A percentile compares a stretch with the other conserved stretches of the same genome.
phyloP scores from a whole-genome alignment of 2,329 filamentous ascomycete species.

The Arthrobotrys pseudoclavata region DNA sequence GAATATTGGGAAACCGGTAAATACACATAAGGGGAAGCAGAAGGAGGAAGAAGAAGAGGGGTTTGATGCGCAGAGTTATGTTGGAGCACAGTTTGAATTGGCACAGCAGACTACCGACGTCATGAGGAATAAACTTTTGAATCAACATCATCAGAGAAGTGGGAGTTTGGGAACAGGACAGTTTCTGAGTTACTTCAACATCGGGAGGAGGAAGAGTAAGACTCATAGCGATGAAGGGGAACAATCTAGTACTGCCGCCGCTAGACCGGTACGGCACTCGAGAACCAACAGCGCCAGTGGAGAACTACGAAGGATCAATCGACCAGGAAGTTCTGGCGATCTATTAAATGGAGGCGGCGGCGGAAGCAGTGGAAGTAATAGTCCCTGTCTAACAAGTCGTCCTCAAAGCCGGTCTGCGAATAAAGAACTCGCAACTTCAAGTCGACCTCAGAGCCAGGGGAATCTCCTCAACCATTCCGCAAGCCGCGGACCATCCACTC shows the following conservation, averaged over 20 bases:
- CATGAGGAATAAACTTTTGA: slow-evolving; percentile 39
- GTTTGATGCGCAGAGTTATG: slow-evolving; percentile 44
- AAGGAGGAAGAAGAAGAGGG: background rate
- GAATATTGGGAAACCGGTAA: background rate
- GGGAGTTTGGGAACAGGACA: slow-evolving; percentile 2
- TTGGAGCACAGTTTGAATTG: slow-evolving; percentile 35
- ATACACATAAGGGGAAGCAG: slow-evolving; percentile 19
- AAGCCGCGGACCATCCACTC: slow-evolving; percentile 12
- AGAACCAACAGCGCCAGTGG: slow-evolving; percentile 28
- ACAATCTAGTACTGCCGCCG: background rate
- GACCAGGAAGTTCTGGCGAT: slow-evolving; percentile 15
- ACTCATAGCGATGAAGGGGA: slow-evolving; percentile 2
- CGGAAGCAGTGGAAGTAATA: slow-evolving; percentile 13
- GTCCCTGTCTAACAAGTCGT: slow-evolving; percentile 11
- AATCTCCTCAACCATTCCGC: slow-evolving; percentile 33
- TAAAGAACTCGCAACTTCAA: slow-evolving; percentile 20
- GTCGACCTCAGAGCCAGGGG: slow-evolving; percentile 21
- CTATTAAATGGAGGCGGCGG: slow-evolving; percentile 11
- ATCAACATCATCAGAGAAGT: slow-evolving; percentile 37
- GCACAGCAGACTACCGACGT: slow-evolving; percentile 50
- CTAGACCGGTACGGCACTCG: slow-evolving; percentile 10
- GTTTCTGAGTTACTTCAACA: slow-evolving; percentile 15
- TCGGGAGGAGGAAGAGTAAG: slow-evolving; percentile 14
- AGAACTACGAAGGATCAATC: slow-evolving; percentile 5
- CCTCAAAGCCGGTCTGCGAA: slow-evolving; percentile 16